A percentile compares a stretch with the other conserved stretches of the same genome.
Evolutionary conservation across 1,139 yeast genomes (phyloP).

Genomic region (Magnusiomyces sp.): DNA sequence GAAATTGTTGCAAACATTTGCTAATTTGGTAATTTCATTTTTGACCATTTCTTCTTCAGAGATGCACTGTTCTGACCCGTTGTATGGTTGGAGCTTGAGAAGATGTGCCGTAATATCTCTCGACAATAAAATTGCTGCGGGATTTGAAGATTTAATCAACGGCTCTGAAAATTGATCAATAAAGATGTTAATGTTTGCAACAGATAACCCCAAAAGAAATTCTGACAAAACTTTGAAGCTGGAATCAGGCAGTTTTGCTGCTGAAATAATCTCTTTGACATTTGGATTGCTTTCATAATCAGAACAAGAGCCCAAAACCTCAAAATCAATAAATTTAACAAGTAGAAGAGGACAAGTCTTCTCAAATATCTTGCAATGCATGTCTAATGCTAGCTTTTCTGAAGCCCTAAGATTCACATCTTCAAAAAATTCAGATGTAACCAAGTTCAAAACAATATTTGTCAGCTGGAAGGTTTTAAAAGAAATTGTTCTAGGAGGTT

Average conservation of each 20-base stretch:
- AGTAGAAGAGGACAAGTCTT: constrained; percentile 18
- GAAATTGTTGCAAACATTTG: constrained; percentile 38
- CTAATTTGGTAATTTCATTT: constrained; percentile 18
- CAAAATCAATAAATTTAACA: constrained; percentile 20
- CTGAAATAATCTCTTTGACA: no score
- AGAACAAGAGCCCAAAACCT: constrained; percentile 15
- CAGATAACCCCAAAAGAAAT: constrained; percentile 17
- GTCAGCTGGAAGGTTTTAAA: no score
- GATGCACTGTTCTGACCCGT: constrained; percentile 5
- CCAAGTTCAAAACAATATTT: not conserved
- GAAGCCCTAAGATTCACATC: constrained; percentile 16
- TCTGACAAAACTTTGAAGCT: constrained; percentile 2
- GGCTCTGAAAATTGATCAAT: constrained; percentile 19
- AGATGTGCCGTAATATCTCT: constrained; percentile 2
- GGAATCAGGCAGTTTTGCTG: not conserved
- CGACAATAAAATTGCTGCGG: constrained; percentile 11
- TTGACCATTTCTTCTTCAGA: constrained; percentile 6
- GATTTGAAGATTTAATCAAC: constrained; percentile 17
- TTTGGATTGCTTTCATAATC: no score
- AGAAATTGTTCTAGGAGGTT: no score
- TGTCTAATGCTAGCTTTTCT: constrained; percentile 21
- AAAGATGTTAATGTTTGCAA: constrained; percentile 15
- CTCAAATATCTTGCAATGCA: constrained; percentile 22
- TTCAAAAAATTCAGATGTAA: constrained; percentile 1
- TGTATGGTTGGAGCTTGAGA: not conserved